Percentiles rank a stretch among this genome's conserved stretches.
Evolutionary conservation across 129 eudicot species (phyloP).

Genomic region (Lactuca sativa): DNA sequence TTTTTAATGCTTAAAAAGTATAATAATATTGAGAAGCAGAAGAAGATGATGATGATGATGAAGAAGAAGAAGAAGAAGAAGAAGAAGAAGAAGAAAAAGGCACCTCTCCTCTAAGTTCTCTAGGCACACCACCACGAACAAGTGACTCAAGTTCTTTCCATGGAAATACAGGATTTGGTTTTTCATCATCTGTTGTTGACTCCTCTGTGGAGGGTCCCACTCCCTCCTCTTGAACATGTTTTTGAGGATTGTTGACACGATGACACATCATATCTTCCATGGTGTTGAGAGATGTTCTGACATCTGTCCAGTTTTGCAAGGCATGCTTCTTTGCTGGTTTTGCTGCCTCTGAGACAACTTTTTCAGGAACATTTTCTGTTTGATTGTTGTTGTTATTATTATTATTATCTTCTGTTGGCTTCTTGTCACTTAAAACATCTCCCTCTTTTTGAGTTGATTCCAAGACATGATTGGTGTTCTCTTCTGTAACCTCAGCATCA

Average conservation of each 20-base stretch:
- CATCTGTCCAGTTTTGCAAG: constrained; percentile 64
- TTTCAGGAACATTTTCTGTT: constrained; percentile 24
- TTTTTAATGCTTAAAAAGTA: background rate
- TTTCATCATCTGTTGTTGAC: constrained; percentile 25
- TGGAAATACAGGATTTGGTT: constrained; percentile 37
- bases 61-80: background rate
- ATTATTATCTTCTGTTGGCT: constrained; percentile 14
- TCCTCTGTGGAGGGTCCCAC: constrained; percentile 34
- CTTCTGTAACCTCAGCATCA: constrained; percentile 43
- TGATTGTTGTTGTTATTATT: constrained; percentile 9
- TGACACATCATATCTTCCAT: constrained; percentile 66
- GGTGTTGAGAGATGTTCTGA: constrained; percentile 58
- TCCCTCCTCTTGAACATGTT: constrained; percentile 36
- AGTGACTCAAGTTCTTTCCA: constrained; percentile 82
- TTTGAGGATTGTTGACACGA: constrained; percentile 44
- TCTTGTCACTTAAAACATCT: constrained; percentile 32
- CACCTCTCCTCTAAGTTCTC: constrained; percentile 95
- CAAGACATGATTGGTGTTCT: constrained; percentile 27
- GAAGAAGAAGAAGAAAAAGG: background rate
- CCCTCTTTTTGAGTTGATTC: constrained; percentile 45
- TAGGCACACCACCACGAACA: constrained; percentile 94
- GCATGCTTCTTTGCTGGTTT: constrained; percentile 34
- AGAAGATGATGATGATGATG: background rate
- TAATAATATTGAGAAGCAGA: too few species aligned
- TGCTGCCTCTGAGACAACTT: constrained; percentile 24